Percentiles rank a stretch among this genome's conserved stretches.
phyloP scores from a whole-genome alignment of 371 early-diverging fungal species.

The Mortierella sp. region DNA sequence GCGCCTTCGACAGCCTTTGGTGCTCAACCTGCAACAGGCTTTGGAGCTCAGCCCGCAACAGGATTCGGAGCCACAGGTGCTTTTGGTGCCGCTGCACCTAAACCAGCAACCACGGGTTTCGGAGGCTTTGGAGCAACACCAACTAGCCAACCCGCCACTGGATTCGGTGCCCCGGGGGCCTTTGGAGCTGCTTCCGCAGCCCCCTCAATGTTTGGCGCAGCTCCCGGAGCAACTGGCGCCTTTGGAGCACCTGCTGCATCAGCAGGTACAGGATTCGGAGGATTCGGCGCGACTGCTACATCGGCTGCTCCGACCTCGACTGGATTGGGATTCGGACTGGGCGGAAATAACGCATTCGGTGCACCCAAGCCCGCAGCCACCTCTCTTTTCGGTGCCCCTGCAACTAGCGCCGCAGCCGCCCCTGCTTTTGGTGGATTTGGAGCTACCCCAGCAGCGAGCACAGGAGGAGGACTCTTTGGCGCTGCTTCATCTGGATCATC shows the following conservation, averaged over 20 bases:
- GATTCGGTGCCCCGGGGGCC: conserved; percentile 59
- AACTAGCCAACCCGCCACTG: conserved; percentile 65
- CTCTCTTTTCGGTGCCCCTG: conserved; percentile 57
- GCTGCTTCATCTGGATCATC: conserved; percentile 41
- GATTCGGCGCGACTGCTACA: conserved; percentile 61
- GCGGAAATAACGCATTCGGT: conserved; percentile 64
- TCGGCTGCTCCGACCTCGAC: conserved; percentile 58
- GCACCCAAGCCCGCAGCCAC: conserved; percentile 59
- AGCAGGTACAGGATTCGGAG: conserved; percentile 62
- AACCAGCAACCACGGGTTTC: conserved; percentile 62
- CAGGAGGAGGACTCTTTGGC: conserved; percentile 55
- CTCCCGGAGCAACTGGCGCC: conserved; percentile 63
- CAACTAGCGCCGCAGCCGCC: conserved; percentile 39
- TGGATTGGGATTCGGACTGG: conserved; percentile 62
- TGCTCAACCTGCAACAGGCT: conserved; percentile 49
- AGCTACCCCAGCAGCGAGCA: conserved; percentile 33
- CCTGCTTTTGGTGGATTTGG: conserved; percentile 58
- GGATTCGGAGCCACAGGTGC: conserved; percentile 61
- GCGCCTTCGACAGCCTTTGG: conserved; percentile 53
- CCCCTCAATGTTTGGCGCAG: conserved; percentile 65
- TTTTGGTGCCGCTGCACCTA: conserved; percentile 63
- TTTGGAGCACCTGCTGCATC: conserved; percentile 61
- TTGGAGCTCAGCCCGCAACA: conserved; percentile 57
- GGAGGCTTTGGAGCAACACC: conserved; percentile 63
- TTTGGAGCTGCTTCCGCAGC: conserved; percentile 52